These are phyloP conservation scores for Teratosphaeria pseudoeucalypti DNA, from an alignment of 2,329 filamentous ascomycete species.

Conservation along the genomic window DNA sequence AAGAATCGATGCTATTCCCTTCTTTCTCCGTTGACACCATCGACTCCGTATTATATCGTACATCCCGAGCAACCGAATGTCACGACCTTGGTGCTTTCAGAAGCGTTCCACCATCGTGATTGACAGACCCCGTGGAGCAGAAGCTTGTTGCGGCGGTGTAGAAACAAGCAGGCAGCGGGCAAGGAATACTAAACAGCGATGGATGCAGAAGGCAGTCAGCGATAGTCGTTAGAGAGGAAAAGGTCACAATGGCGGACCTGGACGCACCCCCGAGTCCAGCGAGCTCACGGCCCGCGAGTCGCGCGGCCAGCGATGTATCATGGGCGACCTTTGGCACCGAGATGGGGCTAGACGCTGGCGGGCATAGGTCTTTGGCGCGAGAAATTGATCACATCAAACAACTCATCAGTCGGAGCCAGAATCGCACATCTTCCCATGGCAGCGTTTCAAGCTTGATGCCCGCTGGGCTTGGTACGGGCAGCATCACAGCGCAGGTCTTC, in stretches of 20 bases:
- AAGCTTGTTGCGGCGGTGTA: neutral
- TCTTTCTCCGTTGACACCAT: neutral
- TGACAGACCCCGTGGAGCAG: neutral
- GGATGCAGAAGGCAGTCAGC: neutral
- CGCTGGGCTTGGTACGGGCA: neutral
- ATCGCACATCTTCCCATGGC: neutral
- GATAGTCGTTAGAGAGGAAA: neutral
- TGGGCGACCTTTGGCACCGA: constrained; percentile 1
- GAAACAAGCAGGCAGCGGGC: neutral
- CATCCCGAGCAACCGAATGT: neutral
- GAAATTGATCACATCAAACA: constrained; percentile 17
- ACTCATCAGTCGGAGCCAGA: constrained; percentile 9
- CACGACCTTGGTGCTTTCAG: neutral
- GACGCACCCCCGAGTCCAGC: neutral
- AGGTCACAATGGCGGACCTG: neutral
- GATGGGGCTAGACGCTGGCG: neutral
- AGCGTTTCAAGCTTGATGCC: neutral
- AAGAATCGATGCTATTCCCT: neutral
- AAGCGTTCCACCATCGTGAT: neutral
- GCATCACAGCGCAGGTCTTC: constrained; percentile 16
- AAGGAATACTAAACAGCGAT: neutral
- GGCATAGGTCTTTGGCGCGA: constrained; percentile 8
- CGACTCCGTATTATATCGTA: neutral
- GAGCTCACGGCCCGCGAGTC: constrained; percentile 4
- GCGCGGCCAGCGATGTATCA: constrained; percentile 7